A percentile compares a stretch with the other conserved stretches of the same genome.
phyloP scores from a whole-genome alignment of 1,139 yeast species.

The Geotrichum citri-aurantii region DNA sequence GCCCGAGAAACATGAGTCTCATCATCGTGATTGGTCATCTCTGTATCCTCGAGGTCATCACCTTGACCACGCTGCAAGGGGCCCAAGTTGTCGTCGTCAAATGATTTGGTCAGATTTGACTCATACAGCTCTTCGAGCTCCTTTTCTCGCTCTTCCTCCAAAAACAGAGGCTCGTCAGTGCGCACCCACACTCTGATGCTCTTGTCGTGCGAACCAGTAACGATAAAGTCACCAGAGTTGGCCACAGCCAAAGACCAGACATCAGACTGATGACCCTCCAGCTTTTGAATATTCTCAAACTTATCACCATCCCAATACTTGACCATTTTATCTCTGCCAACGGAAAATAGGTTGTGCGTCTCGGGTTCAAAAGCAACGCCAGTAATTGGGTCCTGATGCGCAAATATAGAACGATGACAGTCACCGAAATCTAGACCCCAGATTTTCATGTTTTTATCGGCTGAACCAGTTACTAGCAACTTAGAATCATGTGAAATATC shows the following conservation, averaged over 20 bases:
- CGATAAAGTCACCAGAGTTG: conserved; percentile 62
- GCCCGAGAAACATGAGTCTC: conserved; percentile 62
- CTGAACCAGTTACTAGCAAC: conserved; percentile 83
- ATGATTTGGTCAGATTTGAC: conserved; percentile 58
- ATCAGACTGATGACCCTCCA: conserved; percentile 81
- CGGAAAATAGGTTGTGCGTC: conserved; percentile 81
- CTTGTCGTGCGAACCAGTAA: conserved; percentile 91
- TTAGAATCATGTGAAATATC: conserved; percentile 89
- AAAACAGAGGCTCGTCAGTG: conserved; percentile 86
- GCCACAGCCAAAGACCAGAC: conserved; percentile 88
- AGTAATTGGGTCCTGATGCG: conserved; percentile 95
- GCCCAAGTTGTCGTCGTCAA: conserved; percentile 49
- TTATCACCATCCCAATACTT: conserved; percentile 99
- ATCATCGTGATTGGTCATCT: conserved; percentile 38
- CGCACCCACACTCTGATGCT: conserved; percentile 87
- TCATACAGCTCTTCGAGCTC: conserved; percentile 92
- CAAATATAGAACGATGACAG: conserved; percentile 93
- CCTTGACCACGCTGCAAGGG: conserved; percentile 15
- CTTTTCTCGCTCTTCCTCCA: conserved; percentile 94
- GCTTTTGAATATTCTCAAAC: conserved; percentile 86
- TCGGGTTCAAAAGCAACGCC: conserved; percentile 76
- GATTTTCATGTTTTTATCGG: conserved; percentile 92
- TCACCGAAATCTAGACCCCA: conserved; percentile 99
- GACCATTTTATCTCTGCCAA: conserved; percentile 81
- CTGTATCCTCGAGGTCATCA: conserved; percentile 27